These are phyloP conservation scores for Epichloe uncinata DNA, from an alignment of 2,329 filamentous ascomycete species.

Conservation along the genomic window DNA sequence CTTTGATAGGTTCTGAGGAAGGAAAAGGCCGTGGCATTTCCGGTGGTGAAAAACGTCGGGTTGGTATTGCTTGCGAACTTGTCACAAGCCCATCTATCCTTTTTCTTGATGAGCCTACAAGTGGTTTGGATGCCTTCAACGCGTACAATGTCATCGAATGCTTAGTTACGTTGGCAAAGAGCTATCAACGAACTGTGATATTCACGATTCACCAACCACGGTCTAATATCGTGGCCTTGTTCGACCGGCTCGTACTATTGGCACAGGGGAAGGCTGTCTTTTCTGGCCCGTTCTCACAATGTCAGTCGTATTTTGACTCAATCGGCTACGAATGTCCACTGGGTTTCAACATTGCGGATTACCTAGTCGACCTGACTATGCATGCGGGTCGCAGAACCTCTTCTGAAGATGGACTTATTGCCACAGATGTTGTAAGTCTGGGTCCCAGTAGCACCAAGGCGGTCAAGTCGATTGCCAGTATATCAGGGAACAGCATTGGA, in stretches of 20 bases:
- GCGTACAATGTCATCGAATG: conserved; percentile 98
- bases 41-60: conserved; percentile 88
- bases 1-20: conserved; percentile 91
- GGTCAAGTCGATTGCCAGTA: conserved; percentile 80
- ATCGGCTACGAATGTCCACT: conserved; percentile 88
- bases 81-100: conserved; percentile 96
- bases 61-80: conserved; percentile 93
- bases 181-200: conserved; percentile 90
- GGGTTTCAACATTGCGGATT: conserved; percentile 98
- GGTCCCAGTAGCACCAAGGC: conserved; percentile 78
- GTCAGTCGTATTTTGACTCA: conserved; percentile 83
- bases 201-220: conserved; percentile 98
- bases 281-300: conserved; percentile 78
- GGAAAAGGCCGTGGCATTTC: conserved; percentile 90
- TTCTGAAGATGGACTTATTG: conserved; percentile 38
- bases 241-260: conserved; percentile 84
- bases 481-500: conserved; percentile 61
- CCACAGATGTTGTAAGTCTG: conserved; percentile 48
- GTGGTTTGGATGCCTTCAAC: conserved; percentile 90
- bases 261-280: conserved; percentile 85
- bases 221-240: conserved; percentile 95
- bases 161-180: conserved; percentile 85
- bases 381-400: conserved; percentile 58
- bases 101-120: conserved; percentile 94
- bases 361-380: conserved; percentile 95